A percentile compares a stretch with the other conserved stretches of the same genome.
Evolutionary conservation across 495 filamentous ascomycete species (phyloP).

Genomic region (Tuber umbilicatum): DNA sequence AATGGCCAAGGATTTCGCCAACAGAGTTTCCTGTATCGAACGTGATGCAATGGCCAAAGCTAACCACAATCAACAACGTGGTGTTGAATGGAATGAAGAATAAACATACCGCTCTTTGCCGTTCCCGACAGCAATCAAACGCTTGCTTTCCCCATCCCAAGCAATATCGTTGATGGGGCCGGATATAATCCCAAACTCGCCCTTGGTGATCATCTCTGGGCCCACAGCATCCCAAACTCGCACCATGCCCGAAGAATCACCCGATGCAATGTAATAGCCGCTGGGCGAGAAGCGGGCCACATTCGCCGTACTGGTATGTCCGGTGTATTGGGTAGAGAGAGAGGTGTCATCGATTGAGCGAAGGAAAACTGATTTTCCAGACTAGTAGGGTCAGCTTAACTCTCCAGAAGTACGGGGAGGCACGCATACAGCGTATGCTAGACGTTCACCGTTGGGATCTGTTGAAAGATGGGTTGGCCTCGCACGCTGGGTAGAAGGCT

Average conservation of each 20-base stretch:
- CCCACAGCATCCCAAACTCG: constrained; percentile 74
- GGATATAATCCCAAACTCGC: constrained; percentile 90
- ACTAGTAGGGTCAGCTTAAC: constrained; percentile 49
- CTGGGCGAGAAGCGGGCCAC: constrained; percentile 93
- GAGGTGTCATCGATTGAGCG: constrained; percentile 86
- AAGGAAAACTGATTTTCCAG: constrained; percentile 91
- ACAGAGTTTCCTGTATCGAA: constrained; percentile 94
- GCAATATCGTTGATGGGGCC: constrained; percentile 92
- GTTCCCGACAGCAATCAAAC: constrained; percentile 91
- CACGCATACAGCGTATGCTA: constrained; percentile 79
- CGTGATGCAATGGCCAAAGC: constrained; percentile 85
- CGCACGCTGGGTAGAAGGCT: constrained; percentile 75
- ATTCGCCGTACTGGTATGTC: constrained; percentile 78
- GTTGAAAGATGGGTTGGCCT: constrained; percentile 83
- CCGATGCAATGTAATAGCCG: constrained; percentile 91
- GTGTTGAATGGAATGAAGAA: neutral
- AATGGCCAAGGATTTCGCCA: constrained; percentile 86
- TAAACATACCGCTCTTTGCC: constrained; percentile 66
- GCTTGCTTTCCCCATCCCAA: constrained; percentile 95
- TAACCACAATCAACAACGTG: constrained; percentile 6
- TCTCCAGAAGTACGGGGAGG: neutral
- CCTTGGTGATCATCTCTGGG: constrained; percentile 54
- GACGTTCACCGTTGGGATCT: constrained; percentile 83
- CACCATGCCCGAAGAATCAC: constrained; percentile 75
- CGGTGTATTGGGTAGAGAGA: constrained; percentile 75